Base-by-base conservation (phyloP, 1,284 basidiomycete genomes). In the Apiotrichum gamsii region DNA sequence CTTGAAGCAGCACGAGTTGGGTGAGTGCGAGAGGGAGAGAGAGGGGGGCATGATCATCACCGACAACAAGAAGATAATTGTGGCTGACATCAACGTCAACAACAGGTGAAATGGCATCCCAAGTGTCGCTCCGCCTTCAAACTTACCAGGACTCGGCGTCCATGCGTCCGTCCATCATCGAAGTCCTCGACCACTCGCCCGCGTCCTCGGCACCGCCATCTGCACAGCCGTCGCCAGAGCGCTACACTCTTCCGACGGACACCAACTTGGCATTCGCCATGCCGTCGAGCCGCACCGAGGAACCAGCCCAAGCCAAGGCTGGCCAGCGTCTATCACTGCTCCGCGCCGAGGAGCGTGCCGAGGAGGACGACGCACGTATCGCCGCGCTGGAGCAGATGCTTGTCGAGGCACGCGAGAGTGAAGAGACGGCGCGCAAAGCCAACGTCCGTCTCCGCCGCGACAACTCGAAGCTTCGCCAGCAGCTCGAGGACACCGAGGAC, bases 341-440 rank as follows among this genome's bases (percentile, higher is more conserved):
- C 25, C 25, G 25, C 11, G 25, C 25, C 25, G 25, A 28, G 6
- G 8, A 28, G 25, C 25, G 25, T 10, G 52, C 52, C 32, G 57
- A 50, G 13, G 65, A 64, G 36, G 51, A 56, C 16, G 63, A 65
- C 21, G 62, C 62, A 9, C 48, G 56, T 14, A 58, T 69, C 23
- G 45, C 51, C 2, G 44, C 51, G 10, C 52, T 69, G 1, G 67
- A 69, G 38, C 43, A 51, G n/a, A 62, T 63, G 8, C 47, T 69
- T n/a, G 41, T 52, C 19, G 67, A 69, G 20, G 63, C 67, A 4
- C 51, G 53, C 9, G 64, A 63, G 9, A 49, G 62, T 8, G 67
- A 69, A 31, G 67, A 69, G 31, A 47, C 34, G 9, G 64, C 67
- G 40, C 37, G 67, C 13, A 69, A 64, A 36, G 47, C 59, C 1